Conservation (phyloP, 2,329 filamentous ascomycete genomes). For the Cercospora zeae-maydis region DNA sequence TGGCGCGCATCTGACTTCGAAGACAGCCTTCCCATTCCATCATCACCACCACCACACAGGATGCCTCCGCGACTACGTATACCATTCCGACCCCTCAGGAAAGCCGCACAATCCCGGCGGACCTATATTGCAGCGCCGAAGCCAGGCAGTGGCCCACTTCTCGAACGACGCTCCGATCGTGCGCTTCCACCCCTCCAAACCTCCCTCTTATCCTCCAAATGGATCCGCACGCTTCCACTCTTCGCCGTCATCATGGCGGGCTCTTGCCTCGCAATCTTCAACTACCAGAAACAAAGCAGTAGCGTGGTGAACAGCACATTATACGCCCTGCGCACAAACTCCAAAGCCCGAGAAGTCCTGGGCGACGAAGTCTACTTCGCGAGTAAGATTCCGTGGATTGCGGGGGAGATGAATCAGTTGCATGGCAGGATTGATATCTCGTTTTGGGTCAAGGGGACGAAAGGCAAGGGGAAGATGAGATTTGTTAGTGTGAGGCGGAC, state of each 20-base stretch:
- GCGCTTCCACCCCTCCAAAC: conserved; percentile 47
- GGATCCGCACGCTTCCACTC: conserved; percentile 67
- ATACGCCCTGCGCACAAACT: conserved; percentile 82
- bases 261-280: conserved; percentile 86
- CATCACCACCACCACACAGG: conserved; percentile 10
- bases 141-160: conserved; percentile 50
- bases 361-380: conserved; percentile 65
- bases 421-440: conserved; percentile 84
- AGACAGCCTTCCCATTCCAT: not conserved
- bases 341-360: conserved; percentile 68
- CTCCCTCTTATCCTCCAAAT: conserved; percentile 25
- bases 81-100: conserved; percentile 10
- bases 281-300: conserved; percentile 94
- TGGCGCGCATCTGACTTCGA: not conserved
- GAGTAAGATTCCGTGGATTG: conserved; percentile 48
- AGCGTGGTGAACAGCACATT: conserved; percentile 76
- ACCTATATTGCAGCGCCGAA: conserved; percentile 51
- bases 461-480: conserved; percentile 66
- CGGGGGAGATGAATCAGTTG: conserved; percentile 80
- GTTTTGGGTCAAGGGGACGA: conserved; percentile 82
- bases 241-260: conserved; percentile 70
- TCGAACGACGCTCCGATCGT: conserved; percentile 52
- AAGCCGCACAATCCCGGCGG: conserved; percentile 30
- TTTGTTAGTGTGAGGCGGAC: conserved; percentile 73
- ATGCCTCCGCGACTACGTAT: conserved; percentile 31